Percentiles rank a stretch among this genome's conserved stretches.
Conservation (phyloP, 805 yeast species). For the Pichia kluyveri region DNA sequence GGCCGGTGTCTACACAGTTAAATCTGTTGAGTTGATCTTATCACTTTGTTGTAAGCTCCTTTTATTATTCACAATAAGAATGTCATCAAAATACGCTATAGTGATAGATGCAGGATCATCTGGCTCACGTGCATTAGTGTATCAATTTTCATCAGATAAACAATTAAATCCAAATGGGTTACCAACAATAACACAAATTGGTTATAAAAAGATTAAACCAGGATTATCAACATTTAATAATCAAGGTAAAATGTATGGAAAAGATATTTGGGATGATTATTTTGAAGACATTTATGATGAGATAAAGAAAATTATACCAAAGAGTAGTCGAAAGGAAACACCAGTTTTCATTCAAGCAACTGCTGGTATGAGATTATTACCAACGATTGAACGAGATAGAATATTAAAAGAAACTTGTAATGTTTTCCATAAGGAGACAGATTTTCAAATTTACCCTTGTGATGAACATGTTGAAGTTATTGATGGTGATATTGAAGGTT, state of each 20-base stretch:
- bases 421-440: constrained; percentile 41
- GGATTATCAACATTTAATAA: constrained; percentile 70
- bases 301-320: constrained; percentile 67
- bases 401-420: constrained; percentile 57
- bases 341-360: constrained; percentile 92
- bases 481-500: constrained; percentile 91
- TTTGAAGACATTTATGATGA: constrained; percentile 53
- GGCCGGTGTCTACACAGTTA: too few relatives aligned
- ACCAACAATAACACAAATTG: constrained; percentile 32
- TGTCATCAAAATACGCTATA: constrained; percentile 52
- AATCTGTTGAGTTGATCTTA: too few relatives aligned
- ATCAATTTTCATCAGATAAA: constrained; percentile 51
- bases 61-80: too few relatives aligned
- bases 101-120: constrained; percentile 95
- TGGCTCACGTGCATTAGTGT: constrained; percentile 83
- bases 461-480: constrained; percentile 69
- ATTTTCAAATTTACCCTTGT: constrained; percentile 54
- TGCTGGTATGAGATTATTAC: constrained; percentile 88
- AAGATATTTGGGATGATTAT: constrained; percentile 64
- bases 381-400: constrained; percentile 39
- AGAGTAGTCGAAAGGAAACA: constrained; percentile 47
- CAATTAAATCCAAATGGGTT: constrained; percentile 19
- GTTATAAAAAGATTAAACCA: constrained; percentile 71
- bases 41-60: too few relatives aligned
- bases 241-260: constrained; percentile 28